Base-by-base conservation (phyloP, 2,329 filamentous ascomycete genomes). In the Trichoderma pleuroti region DNA sequence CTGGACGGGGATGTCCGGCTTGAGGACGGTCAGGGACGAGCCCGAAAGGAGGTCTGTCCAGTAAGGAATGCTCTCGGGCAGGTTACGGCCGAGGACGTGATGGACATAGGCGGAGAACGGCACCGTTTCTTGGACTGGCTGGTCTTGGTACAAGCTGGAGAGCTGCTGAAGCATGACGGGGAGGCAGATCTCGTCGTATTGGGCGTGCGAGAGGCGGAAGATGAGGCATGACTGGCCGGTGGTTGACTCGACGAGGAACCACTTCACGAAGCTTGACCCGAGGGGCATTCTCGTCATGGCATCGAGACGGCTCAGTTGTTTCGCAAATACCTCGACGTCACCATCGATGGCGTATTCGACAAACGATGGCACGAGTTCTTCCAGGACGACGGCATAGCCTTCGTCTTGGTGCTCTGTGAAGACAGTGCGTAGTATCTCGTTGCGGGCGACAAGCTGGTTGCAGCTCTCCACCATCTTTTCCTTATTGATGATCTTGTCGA, bases 151-250 rank as follows among this genome's bases (percentile, higher is more conserved):
- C 7, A 90, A 0, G 84, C 82, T 4, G 86, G 86, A 86, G 52
- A 92, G 85, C 75, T 91, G 88, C 21, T 83, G 83, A 70, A 91
- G 84, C 24, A 91, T 84, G n/a, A 84, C 81, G 0, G 88, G 86
- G 10, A 92, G 83, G 73, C 87, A 91, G 26, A 92, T 88, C 73
- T 90, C 90, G 73, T 92, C 90, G 76, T 91, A 92, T 74, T 92
- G 90, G 0, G 90, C 87, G 77, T 92, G 90, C 0, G 89, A 91
- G 69, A 92, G 85, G 70, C 90, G 86, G 76, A 91, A 84, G 71
- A 86, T 80, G 16, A 91, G 85, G 61, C 80, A 83, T 39, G 80
- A 82, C 34, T 76, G 73, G 36, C 74, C 75, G 36, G 34, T 30
- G 46, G 76, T 30, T 18, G 64, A 71, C 42, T 70, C 64, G 56